Evolutionary conservation across 768 basidiomycete genomes (phyloP).

Genomic region (Naganishia friedmannii): DNA sequence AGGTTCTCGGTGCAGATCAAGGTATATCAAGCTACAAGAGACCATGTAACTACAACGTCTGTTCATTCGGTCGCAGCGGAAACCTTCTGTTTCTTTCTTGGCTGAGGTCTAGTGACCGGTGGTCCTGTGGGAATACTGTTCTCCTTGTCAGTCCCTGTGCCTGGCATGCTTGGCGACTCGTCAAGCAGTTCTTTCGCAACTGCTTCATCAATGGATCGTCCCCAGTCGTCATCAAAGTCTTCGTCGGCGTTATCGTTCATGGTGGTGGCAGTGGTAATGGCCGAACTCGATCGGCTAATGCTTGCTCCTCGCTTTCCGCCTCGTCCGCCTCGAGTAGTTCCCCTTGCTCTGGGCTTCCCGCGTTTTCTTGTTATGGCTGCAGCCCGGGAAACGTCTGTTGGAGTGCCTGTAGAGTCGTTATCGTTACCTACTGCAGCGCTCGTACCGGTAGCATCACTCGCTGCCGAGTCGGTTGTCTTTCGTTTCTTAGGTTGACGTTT

Average conservation of each 20-base stretch:
- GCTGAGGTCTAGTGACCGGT: constrained; percentile 1
- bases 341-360: neutral
- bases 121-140: constrained; percentile 7
- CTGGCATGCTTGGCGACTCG: neutral
- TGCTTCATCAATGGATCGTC: constrained; percentile 21
- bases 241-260: constrained; percentile 6
- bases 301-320: constrained; percentile 5
- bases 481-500: constrained; percentile 23
- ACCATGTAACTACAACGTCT: neutral
- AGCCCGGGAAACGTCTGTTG: neutral
- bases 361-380: constrained; percentile 1
- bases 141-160: constrained; percentile 8
- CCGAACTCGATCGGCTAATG: constrained; percentile 14
- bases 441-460: neutral
- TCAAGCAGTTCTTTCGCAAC: constrained; percentile 16
- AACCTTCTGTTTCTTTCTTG: constrained; percentile 11
- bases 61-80: neutral
- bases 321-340: neutral
- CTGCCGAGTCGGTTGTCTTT: constrained; percentile 22
- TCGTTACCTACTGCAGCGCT: neutral
- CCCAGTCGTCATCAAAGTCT: constrained; percentile 22
- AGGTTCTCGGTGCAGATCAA: neutral
- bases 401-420: neutral
- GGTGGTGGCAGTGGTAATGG: neutral
- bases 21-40: neutral